These are phyloP conservation scores for Cystofilobasidium ferigula DNA, from an alignment of 768 basidiomycete genomes.

Conservation along the genomic window DNA sequence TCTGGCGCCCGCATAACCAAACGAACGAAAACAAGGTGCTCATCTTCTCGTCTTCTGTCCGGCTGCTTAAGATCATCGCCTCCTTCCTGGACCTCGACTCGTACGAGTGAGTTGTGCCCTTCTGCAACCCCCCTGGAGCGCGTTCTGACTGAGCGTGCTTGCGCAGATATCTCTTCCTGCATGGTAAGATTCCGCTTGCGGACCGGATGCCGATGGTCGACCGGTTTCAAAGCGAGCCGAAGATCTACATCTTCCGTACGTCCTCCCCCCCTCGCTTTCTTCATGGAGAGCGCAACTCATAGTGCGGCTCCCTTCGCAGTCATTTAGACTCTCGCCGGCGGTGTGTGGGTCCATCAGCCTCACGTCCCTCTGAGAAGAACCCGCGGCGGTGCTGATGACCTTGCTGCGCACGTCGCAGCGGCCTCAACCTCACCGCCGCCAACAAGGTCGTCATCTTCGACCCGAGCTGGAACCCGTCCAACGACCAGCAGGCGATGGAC, in stretches of 20 bases:
- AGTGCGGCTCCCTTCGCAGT: neutral
- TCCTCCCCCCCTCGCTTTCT: conserved; percentile 40
- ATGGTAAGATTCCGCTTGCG: conserved; percentile 1
- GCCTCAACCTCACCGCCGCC: conserved; percentile 36
- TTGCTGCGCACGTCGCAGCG: neutral
- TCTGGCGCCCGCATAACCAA: conserved; percentile 9
- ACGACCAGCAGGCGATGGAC: conserved; percentile 73
- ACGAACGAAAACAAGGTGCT: conserved; percentile 45
- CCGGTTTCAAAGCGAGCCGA: conserved; percentile 60
- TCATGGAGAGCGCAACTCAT: conserved; percentile 49
- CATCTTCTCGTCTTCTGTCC: conserved; percentile 86
- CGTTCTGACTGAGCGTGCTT: neutral
- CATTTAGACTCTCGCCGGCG: conserved; percentile 62
- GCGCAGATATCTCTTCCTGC: conserved; percentile 14
- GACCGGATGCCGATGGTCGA: conserved; percentile 80
- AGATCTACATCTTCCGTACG: conserved; percentile 56
- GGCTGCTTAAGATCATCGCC: conserved; percentile 73
- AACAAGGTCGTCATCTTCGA: conserved; percentile 52
- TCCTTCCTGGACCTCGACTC: neutral
- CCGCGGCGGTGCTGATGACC: neutral
- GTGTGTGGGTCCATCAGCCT: conserved; percentile 44
- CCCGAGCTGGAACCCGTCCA: conserved; percentile 19
- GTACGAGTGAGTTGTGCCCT: neutral
- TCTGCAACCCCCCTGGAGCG: neutral
- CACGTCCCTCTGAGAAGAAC: neutral